Evolutionary conservation across 1,139 yeast genomes (phyloP), one percentile per base, ranked within the genome.

Genomic region (Candida neerlandica): DNA sequence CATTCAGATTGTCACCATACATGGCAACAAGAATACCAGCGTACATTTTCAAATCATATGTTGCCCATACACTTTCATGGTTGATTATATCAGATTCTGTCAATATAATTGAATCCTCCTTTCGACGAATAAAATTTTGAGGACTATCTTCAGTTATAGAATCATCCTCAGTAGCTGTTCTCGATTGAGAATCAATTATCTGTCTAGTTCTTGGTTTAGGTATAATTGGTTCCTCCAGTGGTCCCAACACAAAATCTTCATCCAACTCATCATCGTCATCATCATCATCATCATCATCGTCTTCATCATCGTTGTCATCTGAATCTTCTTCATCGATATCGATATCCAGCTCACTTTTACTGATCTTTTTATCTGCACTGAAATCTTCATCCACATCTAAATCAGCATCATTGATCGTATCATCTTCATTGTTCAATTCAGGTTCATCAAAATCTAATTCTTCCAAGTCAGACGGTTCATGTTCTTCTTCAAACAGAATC

Each of bases 31-130:
- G 54, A 4, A 49, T 55, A 0, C 78, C 78, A 1, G 77, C 58
- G 47, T 68, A 71, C 62, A 71, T 65, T 54, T 69, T 70, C 45
- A 73, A 64, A 43, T 71, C 65, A 53, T 63, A 65, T 6, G 62
- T 60, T 0, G 74, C 78, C 76, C 77, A 73, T 1, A 73, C 77
- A 47, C 71, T 65, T 15, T 59, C 57, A 3, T 48, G 50, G 40
- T 57, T 54, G 1, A 50, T 41, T 14, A 69, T 60, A 26, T 61
- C 61, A 1, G 51, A 30, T 18, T 60, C 63, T 0, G 58, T 54
- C 4, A 71, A 44, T 1, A 53, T 46, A 0, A 55, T 46, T 58
- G 60, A 63, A 1, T 29, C 16, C 51, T 70, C 75, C 12, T 51
- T 47, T 32, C 69, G 51, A 5, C 67, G 51, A 2, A 61, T 34